Base-by-base conservation (phyloP, 2,329 filamentous ascomycete species). In the Amauroascus verrucosus region DNA sequence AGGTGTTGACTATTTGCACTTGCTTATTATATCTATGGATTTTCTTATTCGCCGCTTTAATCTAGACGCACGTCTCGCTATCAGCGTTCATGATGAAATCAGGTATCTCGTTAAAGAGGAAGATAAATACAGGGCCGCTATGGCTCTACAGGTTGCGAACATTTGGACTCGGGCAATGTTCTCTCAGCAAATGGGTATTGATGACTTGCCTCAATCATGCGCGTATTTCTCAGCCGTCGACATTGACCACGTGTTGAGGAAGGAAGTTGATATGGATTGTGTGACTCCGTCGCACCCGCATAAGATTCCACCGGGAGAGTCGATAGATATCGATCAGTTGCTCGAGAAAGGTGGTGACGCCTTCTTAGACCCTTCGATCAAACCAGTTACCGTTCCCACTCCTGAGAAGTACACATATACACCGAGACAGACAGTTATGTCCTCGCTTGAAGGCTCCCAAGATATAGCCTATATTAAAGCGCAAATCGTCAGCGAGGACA, bases 111-210 rank as follows among this genome's bases (percentile, higher is more conserved):
- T 95, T 40, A 84, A 84, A 63, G 79, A 90, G 2, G 76, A 86
- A 56, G 89, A 98, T 70, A 87, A 85, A 63, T 98, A 97, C 64
- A 81, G 86, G 38, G 83, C 86, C 1, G 91, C 91, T 9, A 86
- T 98, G 82, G 93, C 94, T 0, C 75, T 98, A 11, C 93, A 98
- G 68, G 79, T 98, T 6, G 83, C 90, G 55, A 98, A 98, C 64
- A 70, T 98, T 18, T 98, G 93, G 93, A 98, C 94, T 0, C 80
- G 93, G 48, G 90, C 90, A 58, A 96, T 98, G 86, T 98, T 98
- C 67, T 82, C 86, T 0, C 89, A 98, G 69, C 93, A 98, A 70
- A 87, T 96, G 64, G 93, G 93, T 56, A 98, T 98, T 62, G 77
- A 95, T 59, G 93, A 98, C 64, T 78, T 98, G 8, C 93, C 94